phyloP scores from a whole-genome alignment of 345 rosid species.

The Clarkia xantiana region DNA sequence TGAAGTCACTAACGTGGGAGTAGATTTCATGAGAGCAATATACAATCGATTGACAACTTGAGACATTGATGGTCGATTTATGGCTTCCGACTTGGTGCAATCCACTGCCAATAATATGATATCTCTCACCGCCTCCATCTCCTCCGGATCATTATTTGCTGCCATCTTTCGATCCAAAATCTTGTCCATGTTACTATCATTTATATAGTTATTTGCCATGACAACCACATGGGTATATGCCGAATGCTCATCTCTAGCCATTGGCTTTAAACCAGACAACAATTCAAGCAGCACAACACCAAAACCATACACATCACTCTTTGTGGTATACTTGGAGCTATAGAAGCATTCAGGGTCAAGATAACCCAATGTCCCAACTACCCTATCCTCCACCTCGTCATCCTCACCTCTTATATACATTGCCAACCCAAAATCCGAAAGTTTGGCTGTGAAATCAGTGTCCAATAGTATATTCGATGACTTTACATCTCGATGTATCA shows the following conservation, averaged over 20 bases:
- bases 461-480: slow-evolving; percentile 5
- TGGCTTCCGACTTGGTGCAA: neutral
- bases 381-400: neutral
- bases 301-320: slow-evolving; percentile 9
- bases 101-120: slow-evolving; percentile 6
- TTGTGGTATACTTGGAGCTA: neutral
- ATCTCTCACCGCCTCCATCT: slow-evolving; percentile 1
- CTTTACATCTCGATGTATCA: slow-evolving; percentile 9
- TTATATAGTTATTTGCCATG: neutral
- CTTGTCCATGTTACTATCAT: neutral
- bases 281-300: slow-evolving; percentile 7
- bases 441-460: slow-evolving; percentile 3
- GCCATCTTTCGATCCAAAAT: slow-evolving; percentile 7
- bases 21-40: too few species aligned
- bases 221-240: neutral
- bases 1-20: too few species aligned
- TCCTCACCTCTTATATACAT: neutral
- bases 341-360: neutral
- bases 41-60: neutral
- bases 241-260: neutral
- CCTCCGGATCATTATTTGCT: neutral
- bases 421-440: slow-evolving; percentile 6
- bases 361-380: neutral
- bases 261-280: neutral
- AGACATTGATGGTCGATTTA: slow-evolving; percentile 4